Percentiles rank a stretch among this genome's conserved stretches.
phyloP scores from a whole-genome alignment of 495 filamentous ascomycete species.

The Penicillium daleae region DNA sequence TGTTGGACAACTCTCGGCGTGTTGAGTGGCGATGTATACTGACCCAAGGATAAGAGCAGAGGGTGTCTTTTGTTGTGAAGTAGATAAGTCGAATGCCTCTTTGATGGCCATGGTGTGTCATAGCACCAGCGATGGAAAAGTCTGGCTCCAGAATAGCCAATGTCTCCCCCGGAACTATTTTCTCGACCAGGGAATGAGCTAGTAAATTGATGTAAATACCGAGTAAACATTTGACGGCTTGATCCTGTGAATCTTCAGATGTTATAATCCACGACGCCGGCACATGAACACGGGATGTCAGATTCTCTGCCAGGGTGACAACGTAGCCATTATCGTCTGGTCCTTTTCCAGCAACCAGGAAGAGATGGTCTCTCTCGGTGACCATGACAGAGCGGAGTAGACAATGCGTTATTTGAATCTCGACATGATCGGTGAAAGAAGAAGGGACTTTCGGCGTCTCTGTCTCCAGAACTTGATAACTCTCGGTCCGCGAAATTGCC shows the following conservation, averaged over 20 bases:
- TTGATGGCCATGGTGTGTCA: constrained; percentile 22
- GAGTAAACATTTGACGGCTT: constrained; percentile 17
- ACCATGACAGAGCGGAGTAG: constrained; percentile 23
- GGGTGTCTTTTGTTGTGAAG: constrained; percentile 20
- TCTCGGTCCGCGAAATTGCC: constrained; percentile 7
- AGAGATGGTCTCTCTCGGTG: constrained; percentile 11
- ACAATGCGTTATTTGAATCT: constrained; percentile 19
- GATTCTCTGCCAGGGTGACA: constrained; percentile 14
- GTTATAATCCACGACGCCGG: constrained; percentile 15
- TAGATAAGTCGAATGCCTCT: constrained; percentile 21
- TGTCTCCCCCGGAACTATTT: constrained; percentile 11
- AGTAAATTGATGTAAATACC: constrained; percentile 24
- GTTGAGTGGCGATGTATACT: constrained; percentile 24
- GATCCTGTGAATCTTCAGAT: constrained; percentile 11
- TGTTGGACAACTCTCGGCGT: constrained; percentile 16
- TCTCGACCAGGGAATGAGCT: constrained; percentile 17
- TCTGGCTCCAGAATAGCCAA: constrained; percentile 28
- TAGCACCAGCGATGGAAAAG: constrained; percentile 18
- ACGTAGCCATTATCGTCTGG: constrained; percentile 3
- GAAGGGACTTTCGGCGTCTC: neutral
- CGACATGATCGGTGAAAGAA: neutral
- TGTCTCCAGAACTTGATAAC: constrained; percentile 22
- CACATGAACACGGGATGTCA: constrained; percentile 20
- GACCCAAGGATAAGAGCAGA: constrained; percentile 22
- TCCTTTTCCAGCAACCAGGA: constrained; percentile 23